Evolutionary conservation across 148 eudicot species (phyloP), one percentile per base, ranked within the genome.

Genomic region (Camellia japonica): DNA sequence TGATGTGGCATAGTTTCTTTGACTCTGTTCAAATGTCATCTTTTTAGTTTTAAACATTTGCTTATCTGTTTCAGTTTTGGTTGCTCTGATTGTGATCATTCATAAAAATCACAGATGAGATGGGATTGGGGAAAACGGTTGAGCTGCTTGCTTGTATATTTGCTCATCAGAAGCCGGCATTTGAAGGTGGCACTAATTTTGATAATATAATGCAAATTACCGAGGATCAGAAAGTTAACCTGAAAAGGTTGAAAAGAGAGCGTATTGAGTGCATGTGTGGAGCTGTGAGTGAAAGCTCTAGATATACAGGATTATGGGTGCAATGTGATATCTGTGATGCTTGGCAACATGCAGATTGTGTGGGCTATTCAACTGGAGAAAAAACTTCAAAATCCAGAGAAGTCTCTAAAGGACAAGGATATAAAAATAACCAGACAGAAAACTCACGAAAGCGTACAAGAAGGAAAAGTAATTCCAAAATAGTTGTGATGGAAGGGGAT

Each of bases 261-360:
- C 95, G 99, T 71, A 87, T 96, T 78, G 99, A 96, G 86, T 96
- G 99, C 66, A 79, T 89, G 38, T 96, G 99, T 87, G 99, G 99
- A 74, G 97, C 99, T 67, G 88, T 92, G 75, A 88, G 82, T 56
- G 98, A 96, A 80, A 94, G 98, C 90, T 83, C 77, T 81, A 89
- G 64, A 80, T 93, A 96, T 85, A 82, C 82, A 73, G 98, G 99
- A 63, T 55, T 92, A 77, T 96, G 98, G 99, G 98, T 96, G 73
- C 99, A 96, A 84, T 96, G 99, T 90, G 99, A 96, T 88, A 75
- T 88, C 15, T 96, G 99, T 84, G 99, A 96, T 92, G 98, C 99
- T 78, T 96, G 99, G 99, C 99, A 96, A 82, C 98, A 96, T 87
- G 98, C 90, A 70, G 97, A 94, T 62, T 96, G 99, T 86, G 95